Evolutionary conservation across 768 basidiomycete genomes (phyloP), one percentile per base, ranked within the genome.

Genomic region (Leucocoprinus sp.): DNA sequence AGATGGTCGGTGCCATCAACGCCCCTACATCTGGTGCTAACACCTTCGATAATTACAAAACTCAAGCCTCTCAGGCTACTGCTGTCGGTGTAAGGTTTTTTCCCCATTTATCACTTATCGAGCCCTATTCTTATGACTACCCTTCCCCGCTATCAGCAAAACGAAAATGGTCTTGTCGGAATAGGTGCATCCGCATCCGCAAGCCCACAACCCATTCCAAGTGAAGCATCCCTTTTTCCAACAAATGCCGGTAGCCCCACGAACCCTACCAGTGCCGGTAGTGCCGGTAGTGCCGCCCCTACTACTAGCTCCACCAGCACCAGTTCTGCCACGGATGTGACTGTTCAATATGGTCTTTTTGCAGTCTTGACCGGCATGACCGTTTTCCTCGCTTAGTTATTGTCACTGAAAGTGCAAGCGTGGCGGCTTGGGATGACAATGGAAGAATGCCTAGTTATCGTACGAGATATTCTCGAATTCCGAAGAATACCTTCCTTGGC

Each of bases 1-100:
- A 68, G 42, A 73, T 73, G 71, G 68, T 71, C 35, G 69, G 75
- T 33, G 69, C 71, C 9, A 74, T 80, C 57, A 79, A 79, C 55
- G 64, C 74, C 0, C 72, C 73, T 2, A 41, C 61, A 4, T 55
- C 59, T n/a, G 74, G 71, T 2, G 63, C 64, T 56, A 71, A 65
- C 57, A 72, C 69, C 14, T 68, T 73, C 48, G 51, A 47, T 0
- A 53, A 56, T 11, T 78, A 66, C 63, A 52, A 56, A 45, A 31
- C 9, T 12, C 43, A 38, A 4, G 56, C 55, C 8, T 75, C 74
- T 3, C 38, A 45, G 43, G 11, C 59, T 61, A 50, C 49, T 57
- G 6, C 43, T 17, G 55, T 64, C 26, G 66, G 61, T 28, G 71
- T 70, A 59, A 8, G 65, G 65, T 24, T 23, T 3, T 12, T 4